Evolutionary conservation across 352 stramenopile species (phyloP), one percentile per base, ranked within the genome.

Genomic region (Pythium chondricola): DNA sequence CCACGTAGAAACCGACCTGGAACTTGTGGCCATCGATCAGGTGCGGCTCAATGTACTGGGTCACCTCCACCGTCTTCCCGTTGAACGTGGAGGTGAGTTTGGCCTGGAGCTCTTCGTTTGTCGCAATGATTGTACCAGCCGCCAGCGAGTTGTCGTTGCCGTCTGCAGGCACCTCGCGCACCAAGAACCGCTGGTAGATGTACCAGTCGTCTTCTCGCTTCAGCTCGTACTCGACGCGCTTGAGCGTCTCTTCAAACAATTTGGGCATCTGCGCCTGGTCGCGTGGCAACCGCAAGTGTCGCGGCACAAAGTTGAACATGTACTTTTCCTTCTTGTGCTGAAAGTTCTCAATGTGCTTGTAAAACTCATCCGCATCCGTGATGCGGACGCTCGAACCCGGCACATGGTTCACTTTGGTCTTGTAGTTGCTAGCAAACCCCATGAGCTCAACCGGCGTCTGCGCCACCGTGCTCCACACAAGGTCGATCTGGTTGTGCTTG

Each of bases 11-110:
- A 2, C 86, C 77, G 27, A 94, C 77, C 41, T 83, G 72, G 54
- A 94, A 95, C 60, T 95, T 95, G 70, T 90, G 74, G 36, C 74
- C 82, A 42, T 94, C 83, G 20, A 96, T 60, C 18, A 95, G 67
- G 25, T 88, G 72, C 27, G 87, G 86, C 57, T 95, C 81, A 13
- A 92, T 60, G 57, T 92, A 95, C 47, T 85, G 60, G 35, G 80
- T 67, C 22, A 88, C 71, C 26, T 87, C 67, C 14, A 90, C 61
- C 20, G 44, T 37, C 48, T 83, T 83, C 21, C 65, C 71, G 32
- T 78, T 60, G 40, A 81, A 80, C 18, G 70, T 36, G 31, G 26
- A 63, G 18, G 69, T 58, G 7, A 86, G 59, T 48, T 65, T 67
- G 8, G 45, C 44, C 11, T 80, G 41, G 27, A 87, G 57, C 16